These are phyloP conservation scores for Inonotus obliquus DNA, from an alignment of 1,284 basidiomycete species.

Conservation along the genomic window DNA sequence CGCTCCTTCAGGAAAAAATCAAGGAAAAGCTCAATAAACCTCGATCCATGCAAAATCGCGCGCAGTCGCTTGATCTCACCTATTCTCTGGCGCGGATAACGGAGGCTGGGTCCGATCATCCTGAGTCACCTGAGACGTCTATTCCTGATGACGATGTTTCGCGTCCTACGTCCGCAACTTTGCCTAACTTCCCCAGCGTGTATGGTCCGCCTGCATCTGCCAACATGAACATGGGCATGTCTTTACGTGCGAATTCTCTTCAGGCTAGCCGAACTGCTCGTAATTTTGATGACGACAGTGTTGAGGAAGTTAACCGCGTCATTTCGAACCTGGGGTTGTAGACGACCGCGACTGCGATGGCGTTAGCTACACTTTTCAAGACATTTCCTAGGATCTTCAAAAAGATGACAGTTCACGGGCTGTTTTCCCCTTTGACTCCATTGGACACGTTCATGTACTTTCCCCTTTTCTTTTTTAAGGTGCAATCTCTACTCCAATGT, in stretches of 20 bases:
- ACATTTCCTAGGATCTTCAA: neutral
- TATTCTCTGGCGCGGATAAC: constrained; percentile 73
- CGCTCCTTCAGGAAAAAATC: constrained; percentile 80
- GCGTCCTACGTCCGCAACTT: constrained; percentile 67
- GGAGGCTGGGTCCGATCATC: constrained; percentile 57
- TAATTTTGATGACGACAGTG: constrained; percentile 53
- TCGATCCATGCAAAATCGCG: constrained; percentile 71
- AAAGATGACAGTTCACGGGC: constrained; percentile 8
- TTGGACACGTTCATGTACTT: neutral
- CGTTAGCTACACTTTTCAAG: neutral
- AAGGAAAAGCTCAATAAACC: constrained; percentile 74
- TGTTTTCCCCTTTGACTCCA: constrained; percentile 7
- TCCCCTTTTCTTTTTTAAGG: neutral
- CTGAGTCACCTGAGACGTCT: constrained; percentile 76
- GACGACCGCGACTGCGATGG: constrained; percentile 17
- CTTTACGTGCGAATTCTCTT: constrained; percentile 34
- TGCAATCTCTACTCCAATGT: neutral
- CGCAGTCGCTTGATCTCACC: constrained; percentile 76
- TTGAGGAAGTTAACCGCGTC: constrained; percentile 71
- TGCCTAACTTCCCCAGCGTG: constrained; percentile 78
- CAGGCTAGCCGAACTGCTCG: constrained; percentile 43
- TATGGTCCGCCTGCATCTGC: constrained; percentile 53
- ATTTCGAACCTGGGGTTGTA: constrained; percentile 74
- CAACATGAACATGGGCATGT: constrained; percentile 30
- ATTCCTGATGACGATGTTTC: constrained; percentile 63